Evolutionary conservation across 805 yeast species (phyloP).

Genomic region (Ogataea nitratoaversa): DNA sequence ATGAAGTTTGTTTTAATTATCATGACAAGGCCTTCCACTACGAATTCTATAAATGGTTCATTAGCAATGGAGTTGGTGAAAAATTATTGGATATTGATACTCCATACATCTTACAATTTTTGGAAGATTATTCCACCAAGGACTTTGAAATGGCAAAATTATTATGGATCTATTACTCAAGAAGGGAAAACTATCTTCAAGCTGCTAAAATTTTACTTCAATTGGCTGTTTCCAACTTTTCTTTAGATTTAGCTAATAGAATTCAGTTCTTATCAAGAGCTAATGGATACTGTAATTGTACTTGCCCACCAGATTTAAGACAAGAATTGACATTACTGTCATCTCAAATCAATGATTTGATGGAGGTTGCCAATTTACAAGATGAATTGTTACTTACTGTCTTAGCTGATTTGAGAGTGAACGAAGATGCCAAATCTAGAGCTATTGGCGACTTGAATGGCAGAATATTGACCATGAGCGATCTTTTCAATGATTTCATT

Average conservation of each 20-base stretch:
- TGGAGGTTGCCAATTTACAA: constrained; percentile 85
- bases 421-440: constrained; percentile 43
- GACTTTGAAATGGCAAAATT: constrained; percentile 75
- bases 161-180: constrained; percentile 86
- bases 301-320: constrained; percentile 68
- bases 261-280: constrained; percentile 89
- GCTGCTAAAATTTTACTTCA: constrained; percentile 82
- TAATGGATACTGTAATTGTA: constrained; percentile 85
- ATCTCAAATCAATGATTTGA: constrained; percentile 66
- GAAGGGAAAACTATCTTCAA: constrained; percentile 67
- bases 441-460: constrained; percentile 55
- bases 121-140: constrained; percentile 60
- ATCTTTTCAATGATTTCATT: constrained; percentile 79
- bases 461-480: constrained; percentile 66
- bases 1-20: constrained; percentile 66
- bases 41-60: constrained; percentile 90
- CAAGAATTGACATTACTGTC: constrained; percentile 73
- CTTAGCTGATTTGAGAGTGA: constrained; percentile 47
- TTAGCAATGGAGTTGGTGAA: constrained; percentile 70
- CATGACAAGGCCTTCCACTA: constrained; percentile 86
- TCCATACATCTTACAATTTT: constrained; percentile 71
- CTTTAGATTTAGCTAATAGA: constrained; percentile 63
- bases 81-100: constrained; percentile 77
- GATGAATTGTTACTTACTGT: constrained; percentile 54
- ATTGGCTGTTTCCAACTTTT: constrained; percentile 70